Evolutionary conservation across 805 yeast species (phyloP), one percentile per base, ranked within the genome.

Genomic region (Tetrapisispora fleetii): DNA sequence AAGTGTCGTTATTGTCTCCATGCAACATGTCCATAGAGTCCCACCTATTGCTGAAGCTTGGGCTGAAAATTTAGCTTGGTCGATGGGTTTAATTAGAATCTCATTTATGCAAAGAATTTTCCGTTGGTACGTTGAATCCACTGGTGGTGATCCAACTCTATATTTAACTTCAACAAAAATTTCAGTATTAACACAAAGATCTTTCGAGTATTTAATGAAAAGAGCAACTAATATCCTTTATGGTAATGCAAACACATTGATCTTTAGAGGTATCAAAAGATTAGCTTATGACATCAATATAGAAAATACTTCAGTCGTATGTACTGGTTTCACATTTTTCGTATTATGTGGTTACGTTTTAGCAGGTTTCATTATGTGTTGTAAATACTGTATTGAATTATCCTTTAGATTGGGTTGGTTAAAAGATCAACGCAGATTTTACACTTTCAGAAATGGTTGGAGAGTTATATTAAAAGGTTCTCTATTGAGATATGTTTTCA

Each of bases 21-120:
- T 90, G 96, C 79, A 83, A 65, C 83, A 85, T 53, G 96, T 88
- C 47, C 88, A 83, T 59, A 72, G 81, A 49, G 82, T 87, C 9
- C 97, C 97, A n/a, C 96, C 96, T 18, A 86, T 90, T 59, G 96
- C 95, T 10, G 75, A 85, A 13, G 82, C 95, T 13, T 90, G 97
- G 97, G 74, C 90, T 9, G 95, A 87, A 65, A 89, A 90, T 63
- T 73, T 90, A 59, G 90, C 90, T 35, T 90, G 97, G 97, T 85
- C 96, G 2, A 86, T 90, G 86, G 97, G 97, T 7, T 73, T 90
- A 51, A 87, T 90, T 58, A 73, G 83, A 63, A 77, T 85, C 39
- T 60, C 62, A 5, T 90, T 89, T 63, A 86, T 90, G 96, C 96
- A 90, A 67, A 71, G 78, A 52, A 81, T 85, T 52, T 83, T 85